Conservation (phyloP, 108 stramenopile species). For the Cafeteria roenbergensis region DNA sequence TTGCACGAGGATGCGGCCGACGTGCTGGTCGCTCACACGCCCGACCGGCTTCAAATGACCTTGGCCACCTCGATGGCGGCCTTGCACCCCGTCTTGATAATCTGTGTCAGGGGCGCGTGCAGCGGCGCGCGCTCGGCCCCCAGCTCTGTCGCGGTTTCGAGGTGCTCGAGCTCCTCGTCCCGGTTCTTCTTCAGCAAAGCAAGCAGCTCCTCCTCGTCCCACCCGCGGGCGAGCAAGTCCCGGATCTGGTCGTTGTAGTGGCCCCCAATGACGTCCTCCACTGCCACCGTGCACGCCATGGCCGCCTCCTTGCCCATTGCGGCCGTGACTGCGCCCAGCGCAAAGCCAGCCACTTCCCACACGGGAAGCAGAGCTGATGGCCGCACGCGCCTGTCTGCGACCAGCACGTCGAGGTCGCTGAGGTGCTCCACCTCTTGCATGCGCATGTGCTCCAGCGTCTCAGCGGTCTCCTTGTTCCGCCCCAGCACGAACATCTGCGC, state of each 20-base stretch:
- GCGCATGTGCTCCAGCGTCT: neutral
- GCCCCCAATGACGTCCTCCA: constrained; percentile 1
- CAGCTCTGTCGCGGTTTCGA: neutral
- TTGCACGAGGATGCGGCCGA: no score
- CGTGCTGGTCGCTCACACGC: no score
- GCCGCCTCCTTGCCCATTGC: constrained; percentile 5
- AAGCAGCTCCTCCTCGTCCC: constrained; percentile 7
- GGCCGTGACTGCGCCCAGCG: constrained; percentile 4
- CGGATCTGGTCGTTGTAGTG: constrained; percentile 14
- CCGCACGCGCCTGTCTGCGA: neutral
- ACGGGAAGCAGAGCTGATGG: constrained; percentile 6
- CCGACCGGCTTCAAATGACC: neutral
- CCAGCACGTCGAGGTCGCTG: neutral
- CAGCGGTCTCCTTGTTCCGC: no score
- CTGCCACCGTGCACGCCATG: constrained; percentile 11
- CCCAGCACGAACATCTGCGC: no score
- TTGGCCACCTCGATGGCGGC: neutral
- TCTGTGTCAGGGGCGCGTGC: neutral
- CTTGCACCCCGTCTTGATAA: constrained; percentile 3
- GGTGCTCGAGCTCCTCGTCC: constrained; percentile 14
- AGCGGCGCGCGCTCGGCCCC: neutral
- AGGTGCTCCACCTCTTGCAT: constrained; percentile 5
- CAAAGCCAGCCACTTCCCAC: constrained; percentile 3
- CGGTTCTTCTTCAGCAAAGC: neutral
- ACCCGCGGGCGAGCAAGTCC: neutral